Base-by-base conservation (phyloP, 2,329 filamentous ascomycete species). In the Hirsutella minnesotensis region DNA sequence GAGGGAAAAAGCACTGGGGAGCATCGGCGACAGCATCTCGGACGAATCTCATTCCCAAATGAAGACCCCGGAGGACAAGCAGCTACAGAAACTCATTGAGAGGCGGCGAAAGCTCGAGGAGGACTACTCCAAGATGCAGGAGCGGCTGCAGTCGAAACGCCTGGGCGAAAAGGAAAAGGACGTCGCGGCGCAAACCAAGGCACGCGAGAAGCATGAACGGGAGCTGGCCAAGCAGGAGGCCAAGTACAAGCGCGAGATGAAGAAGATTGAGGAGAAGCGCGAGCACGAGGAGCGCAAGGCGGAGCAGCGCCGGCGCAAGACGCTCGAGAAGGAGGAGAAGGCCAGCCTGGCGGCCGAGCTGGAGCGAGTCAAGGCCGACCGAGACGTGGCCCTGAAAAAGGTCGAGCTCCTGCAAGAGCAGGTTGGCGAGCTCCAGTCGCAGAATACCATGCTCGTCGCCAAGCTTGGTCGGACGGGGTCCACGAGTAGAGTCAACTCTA, bases 191-290 rank as follows among this genome's bases (percentile, higher is more conserved):
- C 48, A 77, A 5, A 67, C 71, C 24, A 82, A 78, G 56, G 67
- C 78, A 8, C 70, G 73, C 24, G 77, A 81, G 54, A 80, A 75
- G 53, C 77, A 84, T 56, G 72, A 77, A 38, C 68, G 66, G 39
- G 78, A 83, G 49, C 57, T 80, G 0, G 73, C 75, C 36, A 84
- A 81, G 55, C 75, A 81, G 41, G 75, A 82, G 50, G 79, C 79
- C 29, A 81, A 79, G 50, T 79, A 81, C 51, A 70, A 73, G 48
- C 71, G 70, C 12, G 81, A 86, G 53, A 64, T 83, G 38, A 65
- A 65, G 47, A 82, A 80, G 58, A 62, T 84, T 2, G 76, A 85
- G 48, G 72, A 77, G 49, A 78, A 77, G 62, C 75, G 76, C 39
- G 66, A 69, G 45, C 72, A 70, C 44, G 83, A 87, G 53, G 68